phyloP scores from a whole-genome alignment of 164 flowering plant species.

The Liquidambar formosana region DNA sequence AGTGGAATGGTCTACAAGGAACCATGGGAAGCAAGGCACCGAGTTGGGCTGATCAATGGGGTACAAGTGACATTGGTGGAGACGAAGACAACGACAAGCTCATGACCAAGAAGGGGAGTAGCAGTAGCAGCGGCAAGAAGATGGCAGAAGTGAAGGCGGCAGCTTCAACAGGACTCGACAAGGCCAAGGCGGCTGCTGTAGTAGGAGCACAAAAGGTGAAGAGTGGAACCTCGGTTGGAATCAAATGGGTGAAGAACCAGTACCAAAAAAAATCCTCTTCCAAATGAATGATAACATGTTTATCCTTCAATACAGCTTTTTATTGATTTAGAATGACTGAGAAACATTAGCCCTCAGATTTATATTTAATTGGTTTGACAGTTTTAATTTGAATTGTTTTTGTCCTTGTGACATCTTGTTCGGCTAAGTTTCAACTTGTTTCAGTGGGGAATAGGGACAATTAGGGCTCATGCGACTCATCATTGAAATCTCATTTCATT shows the following conservation, averaged over 20 bases:
- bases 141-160: constrained; percentile 26
- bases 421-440: no score
- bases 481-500: no score
- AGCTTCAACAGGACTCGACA: constrained; percentile 26
- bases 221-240: constrained; percentile 23
- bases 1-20: neutral
- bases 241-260: constrained; percentile 35
- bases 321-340: no score
- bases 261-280: constrained; percentile 21
- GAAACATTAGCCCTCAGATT: no score
- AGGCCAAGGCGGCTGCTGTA: constrained; percentile 31
- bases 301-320: no score
- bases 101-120: neutral
- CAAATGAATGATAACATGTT: constrained; percentile 7
- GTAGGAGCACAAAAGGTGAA: constrained; percentile 31
- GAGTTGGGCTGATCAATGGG: constrained; percentile 38
- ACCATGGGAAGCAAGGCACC: constrained; percentile 34
- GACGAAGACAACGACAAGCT: constrained; percentile 6
- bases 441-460: no score
- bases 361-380: no score
- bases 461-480: no score
- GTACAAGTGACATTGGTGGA: neutral
- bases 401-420: no score
- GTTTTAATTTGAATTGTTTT: no score
- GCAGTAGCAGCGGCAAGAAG: constrained; percentile 21